Evolutionary conservation across 179 eudicot species (phyloP), one percentile per base, ranked within the genome.

Genomic region (Silene noctiflora): DNA sequence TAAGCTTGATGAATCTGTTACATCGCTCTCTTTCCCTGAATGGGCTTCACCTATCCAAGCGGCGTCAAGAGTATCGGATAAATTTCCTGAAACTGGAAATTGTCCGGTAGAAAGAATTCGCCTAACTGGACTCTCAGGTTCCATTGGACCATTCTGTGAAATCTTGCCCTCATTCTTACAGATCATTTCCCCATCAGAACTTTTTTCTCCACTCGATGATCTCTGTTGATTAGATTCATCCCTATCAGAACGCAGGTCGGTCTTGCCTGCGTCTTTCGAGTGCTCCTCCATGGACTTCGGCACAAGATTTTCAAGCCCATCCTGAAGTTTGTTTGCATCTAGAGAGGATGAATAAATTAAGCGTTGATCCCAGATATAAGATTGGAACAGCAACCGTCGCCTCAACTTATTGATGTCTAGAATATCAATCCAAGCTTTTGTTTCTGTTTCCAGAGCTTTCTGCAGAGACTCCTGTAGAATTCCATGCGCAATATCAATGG

Each of bases 331-430:
- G 69, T 66, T 83, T 71, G 74, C 77, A 55, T 76, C 79, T 51
- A 82, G 76, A 78, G 70, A 84, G 48, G 89, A 82, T 29, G 86
- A 75, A 80, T 84, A 67, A 55, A 88, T 83, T 79, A 94, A 67
- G 35, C 93, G 88, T 27, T 88, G 93, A 78, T 94, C 97, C 98
- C 98, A 94, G 70, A 87, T 75, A 79, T 89, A 91, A 68, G 96
- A 81, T 65, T 84, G 91, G 68, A 90, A 81, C 21, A 90, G 71
- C 78, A 94, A 75, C 67, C 77, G 91, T 65, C 89, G 83, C 81
- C 91, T 84, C 66, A 89, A 53, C 81, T 85, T 84, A 83, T 94
- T 94, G 78, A 94, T 84, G 82, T 90, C 97, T 72, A 94, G 85
- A 79, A 94, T 88, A 81, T 91, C 96, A 76, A 86, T 71, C 33